Evolutionary conservation across 805 yeast species (phyloP).

Genomic region (Yarrowia divulgata): DNA sequence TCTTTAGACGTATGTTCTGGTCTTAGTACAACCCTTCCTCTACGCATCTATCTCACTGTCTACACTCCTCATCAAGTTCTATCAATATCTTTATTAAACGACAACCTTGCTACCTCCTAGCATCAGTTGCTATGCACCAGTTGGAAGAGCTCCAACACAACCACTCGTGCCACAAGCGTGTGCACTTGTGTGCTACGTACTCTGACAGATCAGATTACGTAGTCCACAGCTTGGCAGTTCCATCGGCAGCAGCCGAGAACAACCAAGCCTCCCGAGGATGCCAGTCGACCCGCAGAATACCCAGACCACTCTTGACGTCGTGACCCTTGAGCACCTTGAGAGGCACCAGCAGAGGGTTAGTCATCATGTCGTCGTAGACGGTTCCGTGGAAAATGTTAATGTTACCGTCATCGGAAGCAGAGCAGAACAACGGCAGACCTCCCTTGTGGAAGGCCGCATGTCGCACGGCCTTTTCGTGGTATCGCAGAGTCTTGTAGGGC

Average conservation of each 20-base stretch:
- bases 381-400: constrained; percentile 96
- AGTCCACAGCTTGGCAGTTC: constrained; percentile 95
- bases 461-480: constrained; percentile 94
- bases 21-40: too few relatives aligned
- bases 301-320: constrained; percentile 76
- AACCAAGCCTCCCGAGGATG: constrained; percentile 99
- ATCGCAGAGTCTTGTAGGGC: constrained; percentile 94
- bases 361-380: constrained; percentile 93
- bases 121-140: constrained; percentile 12
- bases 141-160: not conserved
- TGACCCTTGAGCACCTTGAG: constrained; percentile 94
- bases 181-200: not conserved
- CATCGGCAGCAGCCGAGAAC: constrained; percentile 96
- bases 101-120: constrained; percentile 19
- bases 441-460: constrained; percentile 85
- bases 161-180: not conserved
- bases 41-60: too few relatives aligned
- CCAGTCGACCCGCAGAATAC: constrained; percentile 89
- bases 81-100: constrained; percentile 23
- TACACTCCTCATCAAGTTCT: not conserved
- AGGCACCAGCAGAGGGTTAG: constrained; percentile 95
- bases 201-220: constrained; percentile 54
- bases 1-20: too few relatives aligned
- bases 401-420: constrained; percentile 93
- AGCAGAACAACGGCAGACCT: constrained; percentile 86